Evolutionary conservation across 2,329 filamentous ascomycete genomes (phyloP).

Genomic region (Aspergillus versicolor): DNA sequence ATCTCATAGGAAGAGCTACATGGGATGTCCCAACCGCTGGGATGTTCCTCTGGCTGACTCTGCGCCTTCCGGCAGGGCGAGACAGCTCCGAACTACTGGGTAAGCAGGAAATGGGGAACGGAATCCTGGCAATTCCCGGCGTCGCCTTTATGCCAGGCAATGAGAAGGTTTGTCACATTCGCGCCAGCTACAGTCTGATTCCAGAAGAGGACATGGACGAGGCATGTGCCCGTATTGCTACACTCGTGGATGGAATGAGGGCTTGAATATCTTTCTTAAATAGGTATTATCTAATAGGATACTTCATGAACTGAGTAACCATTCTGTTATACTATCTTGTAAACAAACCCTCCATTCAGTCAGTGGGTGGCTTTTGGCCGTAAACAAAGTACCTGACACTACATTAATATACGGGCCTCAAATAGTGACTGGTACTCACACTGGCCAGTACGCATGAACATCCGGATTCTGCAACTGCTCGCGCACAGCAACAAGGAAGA

Average conservation of each 20-base stretch:
- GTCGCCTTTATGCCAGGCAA: not conserved
- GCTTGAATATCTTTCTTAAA: too few species aligned
- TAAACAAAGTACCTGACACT: not conserved
- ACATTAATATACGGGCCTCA: not conserved
- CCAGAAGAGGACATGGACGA: constrained; percentile 1
- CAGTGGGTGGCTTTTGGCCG: not conserved
- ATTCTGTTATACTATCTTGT: not conserved
- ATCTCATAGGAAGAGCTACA: not conserved
- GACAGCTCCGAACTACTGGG: not conserved
- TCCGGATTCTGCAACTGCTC: not conserved
- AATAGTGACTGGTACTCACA: not conserved
- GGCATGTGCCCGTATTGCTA: constrained; percentile 1
- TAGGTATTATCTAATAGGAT: too few species aligned
- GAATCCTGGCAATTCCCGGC: not conserved
- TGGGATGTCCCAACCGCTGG: constrained; percentile 6
- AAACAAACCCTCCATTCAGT: not conserved
- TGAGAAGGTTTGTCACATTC: not conserved
- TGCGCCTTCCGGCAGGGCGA: not conserved
- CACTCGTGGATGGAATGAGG: not conserved
- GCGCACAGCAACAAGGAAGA: not conserved
- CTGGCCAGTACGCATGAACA: not conserved
- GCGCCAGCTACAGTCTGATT: constrained; percentile 7
- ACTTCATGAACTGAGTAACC: too few species aligned
- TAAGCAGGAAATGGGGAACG: not conserved
- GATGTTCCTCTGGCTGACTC: constrained; percentile 8